Evolutionary conservation across 139 green algal species (phyloP).

Genomic region (Chara braunii): DNA sequence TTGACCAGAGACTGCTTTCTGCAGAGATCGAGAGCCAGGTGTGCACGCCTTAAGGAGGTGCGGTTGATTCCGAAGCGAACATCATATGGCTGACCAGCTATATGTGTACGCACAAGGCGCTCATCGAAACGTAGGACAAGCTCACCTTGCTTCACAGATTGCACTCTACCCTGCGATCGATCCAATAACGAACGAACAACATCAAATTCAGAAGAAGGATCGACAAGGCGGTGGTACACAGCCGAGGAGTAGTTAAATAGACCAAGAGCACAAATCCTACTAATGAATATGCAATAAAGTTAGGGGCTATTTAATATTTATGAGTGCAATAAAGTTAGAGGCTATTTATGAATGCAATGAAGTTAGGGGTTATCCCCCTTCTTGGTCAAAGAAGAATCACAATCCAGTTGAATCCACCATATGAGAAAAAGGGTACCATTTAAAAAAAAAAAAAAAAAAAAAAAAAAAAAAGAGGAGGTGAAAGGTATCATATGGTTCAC

Average conservation of each 20-base stretch:
- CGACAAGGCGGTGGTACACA: not conserved
- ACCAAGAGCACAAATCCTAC: not conserved
- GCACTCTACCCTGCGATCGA: constrained; percentile 5
- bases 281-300: not conserved
- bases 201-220: constrained; percentile 1
- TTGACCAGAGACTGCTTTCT: not conserved
- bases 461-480: not conserved
- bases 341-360: not conserved
- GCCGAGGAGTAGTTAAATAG: not conserved
- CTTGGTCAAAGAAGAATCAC: not conserved
- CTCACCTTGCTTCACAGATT: constrained; percentile 8
- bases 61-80: not conserved
- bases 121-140: constrained; percentile 11
- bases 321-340: not conserved
- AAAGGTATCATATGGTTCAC: not conserved
- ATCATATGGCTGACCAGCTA: not conserved
- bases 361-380: not conserved
- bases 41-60: not conserved
- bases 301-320: not conserved
- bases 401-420: not conserved
- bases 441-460: not conserved
- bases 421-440: not conserved
- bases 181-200: too few species aligned
- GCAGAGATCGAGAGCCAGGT: not conserved
- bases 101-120: not conserved